Conservation (phyloP, 345 rosid species). For the Gossypium bickii region DNA sequence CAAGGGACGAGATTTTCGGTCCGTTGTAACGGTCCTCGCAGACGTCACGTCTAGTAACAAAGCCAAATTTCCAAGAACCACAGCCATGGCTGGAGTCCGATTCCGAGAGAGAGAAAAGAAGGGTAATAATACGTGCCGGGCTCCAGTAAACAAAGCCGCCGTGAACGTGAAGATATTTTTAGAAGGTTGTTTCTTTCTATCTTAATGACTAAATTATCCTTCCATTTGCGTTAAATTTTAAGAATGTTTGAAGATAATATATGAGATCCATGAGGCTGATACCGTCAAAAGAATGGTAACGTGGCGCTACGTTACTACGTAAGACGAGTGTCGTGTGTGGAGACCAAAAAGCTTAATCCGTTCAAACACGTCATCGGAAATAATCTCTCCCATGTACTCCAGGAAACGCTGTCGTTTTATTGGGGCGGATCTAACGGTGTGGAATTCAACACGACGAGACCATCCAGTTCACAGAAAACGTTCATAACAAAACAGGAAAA, state of each 20-base stretch:
- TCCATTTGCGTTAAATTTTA: background rate
- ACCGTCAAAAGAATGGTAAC: conserved; percentile 19
- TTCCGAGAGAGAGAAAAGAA: conserved; percentile 14
- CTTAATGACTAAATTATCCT: conserved; percentile 25
- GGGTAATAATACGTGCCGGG: background rate
- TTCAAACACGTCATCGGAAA: conserved; percentile 4
- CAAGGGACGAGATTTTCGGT: conserved; percentile 55
- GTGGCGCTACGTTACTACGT: conserved; percentile 25
- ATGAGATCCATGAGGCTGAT: conserved; percentile 17
- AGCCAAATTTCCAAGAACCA: conserved; percentile 66
- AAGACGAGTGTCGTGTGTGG: conserved; percentile 38
- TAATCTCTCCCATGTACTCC: background rate
- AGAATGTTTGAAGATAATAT: background rate
- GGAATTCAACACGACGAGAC: background rate
- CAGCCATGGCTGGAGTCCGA: conserved; percentile 44
- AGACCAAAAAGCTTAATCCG: background rate
- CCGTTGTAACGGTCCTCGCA: conserved; percentile 40
- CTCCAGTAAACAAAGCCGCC: conserved; percentile 11
- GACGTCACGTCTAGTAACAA: conserved; percentile 50
- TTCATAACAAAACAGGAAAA: background rate
- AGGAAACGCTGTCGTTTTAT: background rate
- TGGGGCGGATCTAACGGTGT: conserved; percentile 4
- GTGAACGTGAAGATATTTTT: conserved; percentile 36
- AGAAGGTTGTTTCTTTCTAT: background rate
- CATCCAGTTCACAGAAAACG: background rate